These are phyloP conservation scores for Xylariomycetidae sp. DNA, from an alignment of 2,329 filamentous ascomycete species.

Conservation along the genomic window DNA sequence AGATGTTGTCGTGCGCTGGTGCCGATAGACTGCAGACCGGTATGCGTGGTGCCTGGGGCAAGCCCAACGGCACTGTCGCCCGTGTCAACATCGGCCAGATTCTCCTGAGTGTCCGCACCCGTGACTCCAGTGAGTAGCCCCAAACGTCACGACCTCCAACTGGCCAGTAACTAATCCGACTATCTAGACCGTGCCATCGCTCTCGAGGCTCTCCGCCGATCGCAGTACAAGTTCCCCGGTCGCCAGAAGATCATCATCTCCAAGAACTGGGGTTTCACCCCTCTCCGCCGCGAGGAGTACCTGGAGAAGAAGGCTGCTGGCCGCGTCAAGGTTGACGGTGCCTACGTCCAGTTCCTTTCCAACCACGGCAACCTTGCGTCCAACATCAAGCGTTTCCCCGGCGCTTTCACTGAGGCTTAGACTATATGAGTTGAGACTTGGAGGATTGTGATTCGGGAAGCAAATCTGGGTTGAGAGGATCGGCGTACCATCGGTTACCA, in stretches of 20 bases:
- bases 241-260: slow-evolving; percentile 99
- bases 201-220: slow-evolving; percentile 97
- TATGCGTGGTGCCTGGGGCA: slow-evolving; percentile 99
- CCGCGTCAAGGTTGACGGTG: slow-evolving; percentile 93
- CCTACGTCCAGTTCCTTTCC: slow-evolving; percentile 98
- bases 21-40: slow-evolving; percentile 99
- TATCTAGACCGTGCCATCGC: slow-evolving; percentile 75
- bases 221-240: slow-evolving; percentile 99
- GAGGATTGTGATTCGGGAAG: slow-evolving; percentile 15
- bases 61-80: slow-evolving; percentile 97
- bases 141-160: background rate
- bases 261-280: slow-evolving; percentile 99
- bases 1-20: slow-evolving; percentile 99
- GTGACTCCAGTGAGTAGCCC: slow-evolving; percentile 71
- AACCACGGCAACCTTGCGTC: slow-evolving; percentile 80
- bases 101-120: slow-evolving; percentile 92
- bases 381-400: slow-evolving; percentile 94
- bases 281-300: slow-evolving; percentile 96
- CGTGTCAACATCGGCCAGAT: slow-evolving; percentile 99
- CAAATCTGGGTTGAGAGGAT: slow-evolving; percentile 26
- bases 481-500: slow-evolving; percentile 28
- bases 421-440: too few relatives aligned
- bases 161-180: background rate
- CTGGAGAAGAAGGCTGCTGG: slow-evolving; percentile 90
- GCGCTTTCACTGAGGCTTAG: slow-evolving; percentile 67